These are phyloP conservation scores for Talaromyces thailandensis DNA, from an alignment of 495 filamentous ascomycete species.

Conservation along the genomic window DNA sequence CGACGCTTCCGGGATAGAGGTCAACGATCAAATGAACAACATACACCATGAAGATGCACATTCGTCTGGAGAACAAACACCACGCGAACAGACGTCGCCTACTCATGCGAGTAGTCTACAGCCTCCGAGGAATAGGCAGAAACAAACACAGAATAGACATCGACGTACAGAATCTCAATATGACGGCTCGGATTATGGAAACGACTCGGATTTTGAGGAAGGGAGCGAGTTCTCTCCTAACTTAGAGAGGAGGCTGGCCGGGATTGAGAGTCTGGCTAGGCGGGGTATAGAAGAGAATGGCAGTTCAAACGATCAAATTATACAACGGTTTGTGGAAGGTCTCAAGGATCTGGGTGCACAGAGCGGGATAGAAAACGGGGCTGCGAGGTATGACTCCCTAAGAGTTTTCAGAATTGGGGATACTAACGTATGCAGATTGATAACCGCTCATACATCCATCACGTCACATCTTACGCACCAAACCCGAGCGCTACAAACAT, in stretches of 20 bases:
- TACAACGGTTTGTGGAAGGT: constrained; percentile 61
- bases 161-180: constrained; percentile 42
- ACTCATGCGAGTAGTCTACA: constrained; percentile 19
- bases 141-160: constrained; percentile 20
- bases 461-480: constrained; percentile 79
- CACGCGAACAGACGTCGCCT: constrained; percentile 20
- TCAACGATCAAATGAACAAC: constrained; percentile 17
- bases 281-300: constrained; percentile 66
- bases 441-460: constrained; percentile 79
- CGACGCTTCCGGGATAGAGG: constrained; percentile 32
- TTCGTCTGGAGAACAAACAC: constrained; percentile 20
- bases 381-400: constrained; percentile 51
- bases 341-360: constrained; percentile 77
- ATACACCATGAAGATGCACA: constrained; percentile 20
- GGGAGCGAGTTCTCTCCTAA: constrained; percentile 60
- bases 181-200: constrained; percentile 50
- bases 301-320: constrained; percentile 56
- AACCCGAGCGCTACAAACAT: constrained; percentile 69
- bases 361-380: constrained; percentile 67
- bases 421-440: constrained; percentile 46
- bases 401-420: constrained; percentile 11
- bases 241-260: constrained; percentile 66
- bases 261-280: constrained; percentile 64
- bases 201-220: constrained; percentile 64
- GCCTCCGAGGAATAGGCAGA: constrained; percentile 17